Evolutionary conservation across 495 filamentous ascomycete genomes (phyloP), one percentile per base, ranked within the genome.

Genomic region (Lineolata rhizophorae): DNA sequence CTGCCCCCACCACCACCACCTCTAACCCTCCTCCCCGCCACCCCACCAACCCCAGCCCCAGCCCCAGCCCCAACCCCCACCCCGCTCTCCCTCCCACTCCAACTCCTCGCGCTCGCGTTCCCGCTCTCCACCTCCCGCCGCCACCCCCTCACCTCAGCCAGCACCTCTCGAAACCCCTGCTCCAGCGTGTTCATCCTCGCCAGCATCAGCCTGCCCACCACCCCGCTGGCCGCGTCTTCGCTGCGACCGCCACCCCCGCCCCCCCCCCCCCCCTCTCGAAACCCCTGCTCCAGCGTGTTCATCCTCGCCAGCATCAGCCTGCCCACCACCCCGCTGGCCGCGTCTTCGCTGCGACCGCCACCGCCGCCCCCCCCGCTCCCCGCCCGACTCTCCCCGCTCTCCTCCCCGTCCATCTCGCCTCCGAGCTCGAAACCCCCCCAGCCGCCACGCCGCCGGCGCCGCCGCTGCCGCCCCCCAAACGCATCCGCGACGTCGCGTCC

Each of bases 121-220:
- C n/a, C n/a, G n/a, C n/a, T n/a, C n/a, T 38, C 25, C 30, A 35
- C 50, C 24, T 47, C 43, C 22, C 42, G 49, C 29, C 63, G 48
- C 50, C 72, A 48, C 12, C 71, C 72, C 43, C 76, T 75, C 39
- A 90, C 72, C 53, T 93, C 84, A 34, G 70, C 76, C 34, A 87
- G 62, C 16, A 93, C 68, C 35, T 90, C 79, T 1, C 72, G 65
- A 45, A 95, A 76, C 19, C 71, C 63, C 48, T 84, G 79, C 49
- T 95, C 83, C 5, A 95, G 65, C 19, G 74, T 76, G 40, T 82
- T 83, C 75, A 95, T 92, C 32, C 80, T 61, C 4, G 80, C 78
- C n/a, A 93, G 57, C 50, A 93, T 74, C n/a, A 91, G 54, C 30
- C 76, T 67, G 39, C 70, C 72, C 52, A 91, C 73, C 14, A 62